Evolutionary conservation across 139 green algal species (phyloP), one percentile per base, ranked within the genome.

Genomic region (Dunaliella primolecta): DNA sequence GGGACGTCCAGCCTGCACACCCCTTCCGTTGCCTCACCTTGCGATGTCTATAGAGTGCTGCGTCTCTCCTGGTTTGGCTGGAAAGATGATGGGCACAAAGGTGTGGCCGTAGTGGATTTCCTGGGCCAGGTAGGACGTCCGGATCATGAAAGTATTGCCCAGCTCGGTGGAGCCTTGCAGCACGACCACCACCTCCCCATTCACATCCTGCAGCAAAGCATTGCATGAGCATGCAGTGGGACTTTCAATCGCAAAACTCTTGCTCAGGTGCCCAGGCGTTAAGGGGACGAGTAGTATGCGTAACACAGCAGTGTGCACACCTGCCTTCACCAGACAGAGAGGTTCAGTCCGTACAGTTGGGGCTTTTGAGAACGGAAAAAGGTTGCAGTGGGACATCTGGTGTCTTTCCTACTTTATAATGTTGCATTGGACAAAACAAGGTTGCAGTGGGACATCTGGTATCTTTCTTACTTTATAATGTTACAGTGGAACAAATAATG

Each of bases 21-120:
- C n/a, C n/a, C n/a, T n/a, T n/a, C n/a, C n/a, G n/a, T n/a, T n/a
- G 20, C 38, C 34, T n/a, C 72, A 93, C 90, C 85, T 85, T 75
- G 92, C 89, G 0, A 97, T 83, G 90, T 96, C 88, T 0, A 97
- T 90, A 37, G 77, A 83, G 84, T 95, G 92, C 64, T 84, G 81
- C 34, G 88, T 93, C 1, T 72, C 46, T 1, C 87, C 89, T 25
- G 77, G 30, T 0, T 57, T 34, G 2, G 94, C 91, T 1, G 36
- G 83, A 2, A 57, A 29, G 33, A 97, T 93, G 79, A 96, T 91
- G 70, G 86, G 88, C 27, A 76, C 85, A 81, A 94, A 94, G 57
- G 84, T 81, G 88, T 96, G 88, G 75, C 95, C 95, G 94, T 94
- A 97, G 86, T 94, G 89, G 20, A 98, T 92, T 86, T 98, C 94